These are phyloP conservation scores for Botryosphaeria dothidea DNA, from an alignment of 2,329 filamentous ascomycete species.

Conservation along the genomic window DNA sequence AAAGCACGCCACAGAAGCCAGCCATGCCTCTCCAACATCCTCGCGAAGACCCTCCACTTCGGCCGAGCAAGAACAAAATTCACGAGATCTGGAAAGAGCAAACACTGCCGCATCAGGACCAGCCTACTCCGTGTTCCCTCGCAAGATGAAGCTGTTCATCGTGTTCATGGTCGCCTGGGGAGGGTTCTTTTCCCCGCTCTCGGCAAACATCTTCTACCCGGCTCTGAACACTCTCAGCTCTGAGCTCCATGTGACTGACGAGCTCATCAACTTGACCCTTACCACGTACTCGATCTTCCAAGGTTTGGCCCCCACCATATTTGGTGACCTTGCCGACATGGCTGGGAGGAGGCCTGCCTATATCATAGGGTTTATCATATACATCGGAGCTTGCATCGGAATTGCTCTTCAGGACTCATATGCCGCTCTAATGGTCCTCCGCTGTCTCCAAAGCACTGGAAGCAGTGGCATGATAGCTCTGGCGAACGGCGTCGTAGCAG, in stretches of 20 bases:
- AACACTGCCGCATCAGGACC: conserved; percentile 19
- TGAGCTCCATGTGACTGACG: conserved; percentile 39
- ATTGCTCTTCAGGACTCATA: conserved; percentile 36
- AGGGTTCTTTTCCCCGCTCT: conserved; percentile 54
- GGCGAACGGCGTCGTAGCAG: conserved; percentile 42
- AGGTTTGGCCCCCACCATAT: conserved; percentile 54
- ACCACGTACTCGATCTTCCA: conserved; percentile 52
- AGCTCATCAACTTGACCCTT: conserved; percentile 37
- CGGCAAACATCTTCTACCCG: conserved; percentile 35
- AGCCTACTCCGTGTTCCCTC: conserved; percentile 25
- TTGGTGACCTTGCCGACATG: conserved; percentile 54
- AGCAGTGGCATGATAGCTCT: conserved; percentile 44
- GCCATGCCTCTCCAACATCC: neutral
- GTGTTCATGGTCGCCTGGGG: conserved; percentile 53
- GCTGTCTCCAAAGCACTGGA: conserved; percentile 41
- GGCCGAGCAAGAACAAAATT: neutral
- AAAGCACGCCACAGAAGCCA: neutral
- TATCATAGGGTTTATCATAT: conserved; percentile 40
- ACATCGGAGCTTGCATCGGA: conserved; percentile 35
- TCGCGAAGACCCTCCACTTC: conserved; percentile 17
- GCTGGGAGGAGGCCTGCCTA: conserved; percentile 54
- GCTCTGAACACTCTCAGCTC: conserved; percentile 27
- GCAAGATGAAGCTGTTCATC: conserved; percentile 46
- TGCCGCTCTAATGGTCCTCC: conserved; percentile 35
- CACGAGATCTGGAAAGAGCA: conserved; percentile 24